A percentile compares a stretch with the other conserved stretches of the same genome.
phyloP scores from a whole-genome alignment of 148 eudicot species.

The Talinum fruticosum region DNA sequence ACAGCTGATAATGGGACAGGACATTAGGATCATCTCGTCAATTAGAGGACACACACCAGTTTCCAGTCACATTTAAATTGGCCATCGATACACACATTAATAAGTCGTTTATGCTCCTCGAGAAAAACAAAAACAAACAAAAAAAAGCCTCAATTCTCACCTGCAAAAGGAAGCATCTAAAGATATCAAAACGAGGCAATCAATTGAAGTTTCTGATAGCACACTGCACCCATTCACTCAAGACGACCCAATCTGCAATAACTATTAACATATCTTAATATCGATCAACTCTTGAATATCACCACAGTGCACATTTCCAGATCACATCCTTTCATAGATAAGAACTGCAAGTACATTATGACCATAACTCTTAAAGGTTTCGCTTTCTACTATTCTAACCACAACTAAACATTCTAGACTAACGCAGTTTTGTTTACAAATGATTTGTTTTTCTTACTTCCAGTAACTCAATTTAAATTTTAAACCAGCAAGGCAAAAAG shows the following conservation, averaged over 20 bases:
- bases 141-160: slow-evolving; percentile 26
- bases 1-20: slow-evolving; percentile 81
- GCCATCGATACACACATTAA: slow-evolving; percentile 45
- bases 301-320: too few species aligned
- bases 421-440: too few species aligned
- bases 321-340: too few species aligned
- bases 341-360: too few species aligned
- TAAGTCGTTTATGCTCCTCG: neutral
- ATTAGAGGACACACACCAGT: slow-evolving; percentile 70
- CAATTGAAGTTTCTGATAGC: slow-evolving; percentile 71
- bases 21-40: slow-evolving; percentile 83
- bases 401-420: too few species aligned
- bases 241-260: slow-evolving; percentile 87
- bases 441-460: too few species aligned
- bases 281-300: too few species aligned
- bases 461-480: too few species aligned
- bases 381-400: too few species aligned
- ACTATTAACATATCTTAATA: too few species aligned
- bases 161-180: slow-evolving; percentile 98
- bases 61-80: slow-evolving; percentile 81
- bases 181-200: slow-evolving; percentile 75
- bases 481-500: too few species aligned
- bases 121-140: neutral
- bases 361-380: too few species aligned
- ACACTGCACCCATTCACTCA: slow-evolving; percentile 98